Base-by-base conservation (phyloP, 768 basidiomycete species). In the Kwoniella botswanensis region DNA sequence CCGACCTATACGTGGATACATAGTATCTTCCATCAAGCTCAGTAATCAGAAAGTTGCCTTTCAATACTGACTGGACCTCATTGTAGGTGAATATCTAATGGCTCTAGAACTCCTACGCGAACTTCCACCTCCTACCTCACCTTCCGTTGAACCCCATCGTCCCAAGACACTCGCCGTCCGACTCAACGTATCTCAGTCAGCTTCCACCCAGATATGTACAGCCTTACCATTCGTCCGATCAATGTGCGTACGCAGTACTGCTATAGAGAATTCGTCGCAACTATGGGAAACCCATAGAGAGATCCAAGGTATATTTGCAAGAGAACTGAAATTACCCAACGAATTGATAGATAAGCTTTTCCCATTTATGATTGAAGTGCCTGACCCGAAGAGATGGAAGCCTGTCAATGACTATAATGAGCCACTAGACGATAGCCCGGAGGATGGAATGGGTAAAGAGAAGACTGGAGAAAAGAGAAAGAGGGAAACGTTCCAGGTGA, bases 131-230 rank as follows among this genome's bases (percentile, higher is more conserved):
- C 12, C 22, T 12, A 42, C 58, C n/a, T 24, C 43, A n/a, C 53
- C 21, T 5, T 18, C 21, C 5, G 24, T 52, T 2, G 61, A 63
- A 15, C 61, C 50, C 4, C 50, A 41, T 24, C 53, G 41, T n/a
- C 68, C 68, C 17, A 69, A 63, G 57, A 69, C 68, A 2, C 10
- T 63, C 3, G 58, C 68, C 2, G 68, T 64, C 62, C 52, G 68
- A 2, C 59, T 69, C 17, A 62, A 69, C 55, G 42, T 69, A 15
- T 24, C 68, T 21, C 61, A 64, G 43, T 61, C 60, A 12, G 22
- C 68, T 18, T 35, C 50, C 42, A 55, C 61, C 22, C 46, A 69
- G 18, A 52, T 60, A 43, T 46, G 60, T 21, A 55, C 58, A 12
- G 53, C 46, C 9, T 26, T 62, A 29, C 35, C 61, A n/a, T 22